phyloP scores from a whole-genome alignment of 1,284 basidiomycete species.

The Ustilago bromivora region DNA sequence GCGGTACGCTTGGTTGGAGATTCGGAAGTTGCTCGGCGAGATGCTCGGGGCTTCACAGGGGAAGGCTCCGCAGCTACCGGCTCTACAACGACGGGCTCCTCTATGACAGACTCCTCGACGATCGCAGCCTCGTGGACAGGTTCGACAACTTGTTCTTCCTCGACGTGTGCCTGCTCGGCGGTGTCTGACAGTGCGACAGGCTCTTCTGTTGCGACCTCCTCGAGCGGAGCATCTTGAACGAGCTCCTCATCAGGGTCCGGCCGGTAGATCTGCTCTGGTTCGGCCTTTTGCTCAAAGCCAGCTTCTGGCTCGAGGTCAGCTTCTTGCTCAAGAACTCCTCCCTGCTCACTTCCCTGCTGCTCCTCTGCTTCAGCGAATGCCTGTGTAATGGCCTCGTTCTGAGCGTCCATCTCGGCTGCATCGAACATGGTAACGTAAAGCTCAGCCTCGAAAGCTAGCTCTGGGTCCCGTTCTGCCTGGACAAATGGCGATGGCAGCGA shows the following conservation, averaged over 20 bases:
- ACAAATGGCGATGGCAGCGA: conserved; percentile 5
- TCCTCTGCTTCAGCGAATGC: conserved; percentile 8
- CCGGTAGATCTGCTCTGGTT: not conserved
- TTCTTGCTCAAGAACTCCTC: not conserved
- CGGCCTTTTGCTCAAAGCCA: not conserved
- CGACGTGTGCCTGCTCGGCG: not conserved
- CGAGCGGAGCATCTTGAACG: not conserved
- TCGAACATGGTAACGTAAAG: conserved; percentile 46
- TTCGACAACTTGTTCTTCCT: not conserved
- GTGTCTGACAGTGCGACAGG: not conserved
- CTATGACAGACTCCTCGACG: not conserved
- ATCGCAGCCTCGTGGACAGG: not conserved
- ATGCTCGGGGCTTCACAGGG: conserved; percentile 19
- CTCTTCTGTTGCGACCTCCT: conserved; percentile 2
- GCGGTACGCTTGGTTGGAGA: conserved; percentile 25
- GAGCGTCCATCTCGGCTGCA: conserved; percentile 24
- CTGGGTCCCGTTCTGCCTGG: not conserved
- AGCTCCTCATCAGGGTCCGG: not conserved
- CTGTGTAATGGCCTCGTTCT: conserved; percentile 32
- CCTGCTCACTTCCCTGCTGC: conserved; percentile 1
- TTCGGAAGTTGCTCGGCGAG: conserved; percentile 26
- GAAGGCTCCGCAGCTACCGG: conserved; percentile 1
- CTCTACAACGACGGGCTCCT: not conserved
- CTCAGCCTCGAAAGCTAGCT: conserved; percentile 32
- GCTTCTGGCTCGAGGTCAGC: not conserved